These are phyloP conservation scores for Ogataea wickerhamii DNA, from an alignment of 805 yeast species.

Conservation along the genomic window DNA sequence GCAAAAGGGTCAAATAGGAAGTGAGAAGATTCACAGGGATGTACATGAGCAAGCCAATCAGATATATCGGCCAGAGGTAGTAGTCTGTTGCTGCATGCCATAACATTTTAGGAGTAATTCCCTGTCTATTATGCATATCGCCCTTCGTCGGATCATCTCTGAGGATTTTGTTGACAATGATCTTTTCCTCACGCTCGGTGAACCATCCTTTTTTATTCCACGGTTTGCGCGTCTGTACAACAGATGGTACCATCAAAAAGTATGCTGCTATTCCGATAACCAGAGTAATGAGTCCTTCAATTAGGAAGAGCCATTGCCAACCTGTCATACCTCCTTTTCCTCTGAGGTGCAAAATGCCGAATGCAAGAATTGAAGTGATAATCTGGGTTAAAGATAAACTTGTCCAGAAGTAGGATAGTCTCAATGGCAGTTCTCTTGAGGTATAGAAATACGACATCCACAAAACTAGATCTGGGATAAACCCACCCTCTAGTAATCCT, in stretches of 20 bases:
- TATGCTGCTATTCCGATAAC: conserved; percentile 42
- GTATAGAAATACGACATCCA: conserved; percentile 70
- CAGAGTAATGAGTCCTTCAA: conserved; percentile 60
- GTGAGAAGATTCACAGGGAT: conserved; percentile 36
- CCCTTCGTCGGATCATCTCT: conserved; percentile 65
- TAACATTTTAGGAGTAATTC: conserved; percentile 40
- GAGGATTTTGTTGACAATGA: conserved; percentile 53
- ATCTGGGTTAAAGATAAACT: conserved; percentile 48
- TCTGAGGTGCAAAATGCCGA: conserved; percentile 50
- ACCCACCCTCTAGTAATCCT: conserved; percentile 66
- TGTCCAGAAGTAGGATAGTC: conserved; percentile 60
- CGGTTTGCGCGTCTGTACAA: conserved; percentile 28
- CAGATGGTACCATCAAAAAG: conserved; percentile 34
- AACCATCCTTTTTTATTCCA: conserved; percentile 37
- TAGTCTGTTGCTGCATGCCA: conserved; percentile 42
- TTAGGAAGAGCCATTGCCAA: conserved; percentile 65
- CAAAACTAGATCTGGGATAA: conserved; percentile 59
- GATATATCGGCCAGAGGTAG: conserved; percentile 53
- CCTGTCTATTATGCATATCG: conserved; percentile 60
- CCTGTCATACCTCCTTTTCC: conserved; percentile 44
- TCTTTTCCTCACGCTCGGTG: conserved; percentile 52
- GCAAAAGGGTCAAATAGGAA: conserved; percentile 45
- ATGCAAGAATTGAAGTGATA: conserved; percentile 41
- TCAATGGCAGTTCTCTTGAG: conserved; percentile 50
- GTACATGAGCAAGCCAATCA: conserved; percentile 41